Conservation (phyloP, 768 basidiomycete species). For the Termitomyces sp. region DNA sequence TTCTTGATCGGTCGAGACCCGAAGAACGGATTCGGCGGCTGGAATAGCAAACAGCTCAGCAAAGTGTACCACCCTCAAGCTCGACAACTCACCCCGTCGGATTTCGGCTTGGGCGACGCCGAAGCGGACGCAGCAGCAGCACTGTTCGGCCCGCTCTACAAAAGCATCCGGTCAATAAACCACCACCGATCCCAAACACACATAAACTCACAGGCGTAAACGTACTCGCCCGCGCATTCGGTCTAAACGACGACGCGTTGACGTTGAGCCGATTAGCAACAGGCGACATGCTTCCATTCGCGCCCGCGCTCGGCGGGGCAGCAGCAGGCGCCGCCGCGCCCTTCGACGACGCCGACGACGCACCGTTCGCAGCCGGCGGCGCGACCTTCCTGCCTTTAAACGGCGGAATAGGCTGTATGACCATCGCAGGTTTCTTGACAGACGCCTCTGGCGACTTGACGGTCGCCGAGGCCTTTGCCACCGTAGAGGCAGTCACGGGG, state of each 20-base stretch:
- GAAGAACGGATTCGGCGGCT: slow-evolving; percentile 84
- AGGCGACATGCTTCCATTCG: slow-evolving; percentile 41
- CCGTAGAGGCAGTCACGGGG: slow-evolving; percentile 13
- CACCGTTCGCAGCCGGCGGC: slow-evolving; percentile 21
- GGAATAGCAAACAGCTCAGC: no score
- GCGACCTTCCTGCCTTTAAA: slow-evolving; percentile 63
- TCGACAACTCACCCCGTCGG: slow-evolving; percentile 39
- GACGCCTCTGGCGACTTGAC: slow-evolving; percentile 28
- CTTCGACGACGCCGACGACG: slow-evolving; percentile 16
- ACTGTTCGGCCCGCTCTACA: slow-evolving; percentile 42
- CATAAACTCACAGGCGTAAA: slow-evolving; percentile 58
- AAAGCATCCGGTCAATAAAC: slow-evolving; percentile 9
- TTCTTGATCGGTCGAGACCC: slow-evolving; percentile 75
- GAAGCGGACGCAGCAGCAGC: slow-evolving; percentile 27
- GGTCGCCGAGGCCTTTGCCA: slow-evolving; percentile 22
- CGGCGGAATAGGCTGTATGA: slow-evolving; percentile 86
- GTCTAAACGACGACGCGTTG: slow-evolving; percentile 87
- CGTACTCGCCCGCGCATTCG: slow-evolving; percentile 72
- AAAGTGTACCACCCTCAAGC: no score
- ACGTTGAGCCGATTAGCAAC: slow-evolving; percentile 70
- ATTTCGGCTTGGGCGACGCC: slow-evolving; percentile 56
- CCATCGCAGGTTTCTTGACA: slow-evolving; percentile 53
- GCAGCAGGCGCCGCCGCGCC: slow-evolving; percentile 2
- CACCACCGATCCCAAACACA: slow-evolving; percentile 1
- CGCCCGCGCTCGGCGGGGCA: slow-evolving; percentile 7